Evolutionary conservation across 768 basidiomycete species (phyloP).

Genomic region (Suillus luteus): DNA sequence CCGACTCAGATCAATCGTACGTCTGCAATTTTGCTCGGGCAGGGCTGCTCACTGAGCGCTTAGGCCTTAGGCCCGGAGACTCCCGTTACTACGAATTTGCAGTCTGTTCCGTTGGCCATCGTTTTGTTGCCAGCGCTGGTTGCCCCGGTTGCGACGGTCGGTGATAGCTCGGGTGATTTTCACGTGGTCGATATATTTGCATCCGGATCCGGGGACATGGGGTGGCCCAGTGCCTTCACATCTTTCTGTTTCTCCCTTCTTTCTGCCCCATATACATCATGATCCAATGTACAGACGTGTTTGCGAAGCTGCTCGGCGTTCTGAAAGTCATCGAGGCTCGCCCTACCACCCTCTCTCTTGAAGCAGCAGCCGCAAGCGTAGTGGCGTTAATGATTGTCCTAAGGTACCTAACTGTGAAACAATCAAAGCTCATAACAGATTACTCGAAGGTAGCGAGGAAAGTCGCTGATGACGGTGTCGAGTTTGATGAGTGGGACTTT

Average conservation of each 20-base stretch:
- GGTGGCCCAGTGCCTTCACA: not conserved
- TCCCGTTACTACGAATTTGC: too few species aligned
- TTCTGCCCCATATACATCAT: not conserved
- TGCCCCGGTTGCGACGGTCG: too few species aligned
- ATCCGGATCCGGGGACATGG: too few species aligned
- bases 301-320: slow-evolving; percentile 7
- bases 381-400: slow-evolving; percentile 15
- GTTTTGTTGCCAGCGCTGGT: too few species aligned
- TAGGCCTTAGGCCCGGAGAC: too few species aligned
- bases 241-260: not conserved
- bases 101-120: too few species aligned
- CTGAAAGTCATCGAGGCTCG: not conserved
- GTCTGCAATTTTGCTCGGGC: too few species aligned
- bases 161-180: too few species aligned
- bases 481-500: slow-evolving; percentile 45
- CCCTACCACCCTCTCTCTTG: not conserved
- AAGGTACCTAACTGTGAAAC: slow-evolving; percentile 6
- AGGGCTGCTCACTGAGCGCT: too few species aligned
- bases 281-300: not conserved
- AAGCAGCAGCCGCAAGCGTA: slow-evolving; percentile 10
- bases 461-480: not conserved
- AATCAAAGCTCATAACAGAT: slow-evolving; percentile 17
- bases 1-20: too few species aligned
- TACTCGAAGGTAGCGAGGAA: slow-evolving; percentile 17
- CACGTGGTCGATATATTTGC: too few species aligned